Base-by-base conservation (phyloP, 345 rosid genomes). In the Lepidium sativum region DNA sequence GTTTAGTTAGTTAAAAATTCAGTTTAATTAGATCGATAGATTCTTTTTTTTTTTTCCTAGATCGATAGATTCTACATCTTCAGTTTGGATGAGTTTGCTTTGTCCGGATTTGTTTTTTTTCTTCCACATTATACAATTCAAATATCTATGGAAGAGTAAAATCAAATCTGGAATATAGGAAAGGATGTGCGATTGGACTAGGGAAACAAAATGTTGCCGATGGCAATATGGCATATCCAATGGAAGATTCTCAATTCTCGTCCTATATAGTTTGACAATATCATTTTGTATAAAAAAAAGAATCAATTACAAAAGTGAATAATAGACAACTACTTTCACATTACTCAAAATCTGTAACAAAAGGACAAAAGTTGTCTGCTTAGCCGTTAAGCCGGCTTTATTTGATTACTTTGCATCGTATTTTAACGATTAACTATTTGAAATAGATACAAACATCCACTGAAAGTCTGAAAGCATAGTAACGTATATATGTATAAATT, bases 181-280 rank as follows among this genome's bases (percentile, higher is more conserved):
- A 56, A 56, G 64, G 71, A 27, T 67, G 8, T 31, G 25, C 6
- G 3, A 32, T 17, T 49, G 58, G 6, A 68, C 34, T 29, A 40
- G 58, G 2, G 14, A 6, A 2, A 6, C 37, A 25, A 20, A 15
- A 40, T 5, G 45, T 59, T 49, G 44, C 66, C 73, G 59, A 59
- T 51, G 59, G 73, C 21, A 59, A 60, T 40, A 59, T 39, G 60
- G 67, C 60, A 60, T 50, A 69, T 60, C 60, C 54, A 39, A 42
- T 51, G 41, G 53, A 50, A 69, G 60, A 69, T 69, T 69, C 67
- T 60, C 50, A 60, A 14, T 44, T 15, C 35, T 54, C 63, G n/a
- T 23, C 54, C 17, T 42, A 17, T 13, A 29, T 18, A 33, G 56
- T 51, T 64, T 20, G 33, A 17, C 8, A 20, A 65, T 20, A 27